Base-by-base conservation (phyloP, 2,329 filamentous ascomycete species). In the Cercospora sp. region DNA sequence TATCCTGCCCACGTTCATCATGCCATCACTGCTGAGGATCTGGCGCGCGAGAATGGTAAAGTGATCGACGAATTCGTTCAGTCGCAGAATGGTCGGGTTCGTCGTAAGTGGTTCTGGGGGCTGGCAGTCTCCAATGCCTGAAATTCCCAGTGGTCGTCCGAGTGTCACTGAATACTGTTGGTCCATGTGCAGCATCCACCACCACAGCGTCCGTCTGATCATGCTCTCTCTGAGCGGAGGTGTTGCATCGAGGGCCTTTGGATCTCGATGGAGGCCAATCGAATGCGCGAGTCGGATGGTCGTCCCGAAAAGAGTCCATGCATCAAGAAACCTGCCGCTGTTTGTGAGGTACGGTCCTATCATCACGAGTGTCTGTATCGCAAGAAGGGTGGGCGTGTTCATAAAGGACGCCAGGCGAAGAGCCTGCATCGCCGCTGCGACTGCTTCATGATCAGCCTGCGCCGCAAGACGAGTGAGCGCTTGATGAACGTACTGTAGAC, bases 151-250 rank as follows among this genome's bases (percentile, higher is more conserved):
- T 1, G 83, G 83, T 40, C 83, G 77, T 21, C 83, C 83, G 0
- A 85, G 77, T 0, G 81, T 84, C 74, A 85, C 83, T 0, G 82
- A 84, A 69, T 84, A 85, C 59, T 84, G 80, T 66, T 84, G 82
- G 59, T 85, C 83, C 79, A 84, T 82, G 67, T 84, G 82, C n/a
- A 85, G 72, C 78, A 85, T 82, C 81, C 82, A 83, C 83, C 83
- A 85, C 83, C 83, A 85, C 1, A 84, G 74, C 16, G 80, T 80
- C 62, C 80, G 81, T 5, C 83, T 77, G 13, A 81, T 76, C 13
- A 78, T 78, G 59, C 78, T 79, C 70, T 84, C 82, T 26, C 79
- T 77, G 7, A 80, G 76, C 1, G 80, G 78, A 37, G 79, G 79
- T 3, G 80, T 72, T 18, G 82, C 81, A 65, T 84, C 78, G 28